phyloP scores from a whole-genome alignment of 768 basidiomycete species.

The Boletus rubroflammeus region DNA sequence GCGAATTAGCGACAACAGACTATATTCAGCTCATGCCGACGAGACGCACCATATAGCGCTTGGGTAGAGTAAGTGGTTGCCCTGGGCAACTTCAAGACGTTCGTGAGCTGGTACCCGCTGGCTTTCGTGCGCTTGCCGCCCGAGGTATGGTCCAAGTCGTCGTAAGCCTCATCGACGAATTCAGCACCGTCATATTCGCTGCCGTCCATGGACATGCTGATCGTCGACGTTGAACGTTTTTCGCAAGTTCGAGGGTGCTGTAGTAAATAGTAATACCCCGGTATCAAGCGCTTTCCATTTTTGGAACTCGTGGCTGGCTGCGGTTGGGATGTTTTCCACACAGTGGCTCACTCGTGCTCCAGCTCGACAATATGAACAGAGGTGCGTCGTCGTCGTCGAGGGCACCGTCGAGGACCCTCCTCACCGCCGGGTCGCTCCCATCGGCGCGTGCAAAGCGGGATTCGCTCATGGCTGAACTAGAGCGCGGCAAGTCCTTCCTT shows the following conservation, averaged over 20 bases:
- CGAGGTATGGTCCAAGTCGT: conserved; percentile 6
- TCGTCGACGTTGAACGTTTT: background rate
- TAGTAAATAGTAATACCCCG: too few species aligned
- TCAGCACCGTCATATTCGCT: conserved; percentile 23
- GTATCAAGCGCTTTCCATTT: background rate
- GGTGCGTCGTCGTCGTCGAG: conserved; percentile 15
- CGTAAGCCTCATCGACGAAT: conserved; percentile 13
- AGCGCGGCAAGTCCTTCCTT: conserved; percentile 43
- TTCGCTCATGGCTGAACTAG: conserved; percentile 63
- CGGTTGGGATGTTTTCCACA: too few species aligned
- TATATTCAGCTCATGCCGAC: too few species aligned
- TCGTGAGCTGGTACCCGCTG: conserved; percentile 30
- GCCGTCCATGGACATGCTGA: conserved; percentile 9
- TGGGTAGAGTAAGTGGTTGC: conserved; percentile 64
- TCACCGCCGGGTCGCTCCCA: conserved; percentile 8
- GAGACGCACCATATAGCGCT: conserved; percentile 47
- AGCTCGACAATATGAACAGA: conserved; percentile 11
- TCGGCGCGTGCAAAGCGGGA: conserved; percentile 48
- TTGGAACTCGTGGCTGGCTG: background rate
- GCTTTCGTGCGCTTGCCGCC: conserved; percentile 4
- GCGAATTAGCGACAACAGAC: background rate
- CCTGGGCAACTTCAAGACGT: conserved; percentile 52
- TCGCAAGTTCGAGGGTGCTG: background rate
- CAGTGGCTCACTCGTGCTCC: background rate
- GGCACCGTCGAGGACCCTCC: conserved; percentile 6